Evolutionary conservation across 768 basidiomycete genomes (phyloP), one percentile per base, ranked within the genome.

Genomic region (Tricholoma saponaceum): DNA sequence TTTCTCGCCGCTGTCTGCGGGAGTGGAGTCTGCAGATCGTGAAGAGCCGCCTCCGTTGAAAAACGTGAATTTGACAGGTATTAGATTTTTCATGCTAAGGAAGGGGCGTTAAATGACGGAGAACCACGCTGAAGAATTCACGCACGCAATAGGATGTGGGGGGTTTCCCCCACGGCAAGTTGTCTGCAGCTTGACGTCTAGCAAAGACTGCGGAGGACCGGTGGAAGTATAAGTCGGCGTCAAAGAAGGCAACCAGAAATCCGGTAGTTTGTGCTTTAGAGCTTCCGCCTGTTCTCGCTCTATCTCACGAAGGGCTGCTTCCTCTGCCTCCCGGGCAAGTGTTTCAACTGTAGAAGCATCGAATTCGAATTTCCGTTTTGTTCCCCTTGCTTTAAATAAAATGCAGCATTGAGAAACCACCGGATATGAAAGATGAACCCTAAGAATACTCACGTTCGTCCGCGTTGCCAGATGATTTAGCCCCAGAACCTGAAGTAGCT

Each of bases 241-340:
- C 23, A 98, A 74, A 0, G 91, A 94, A 2, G 95, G 95, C 37
- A 99, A 78, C 97, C 97, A 99, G 69, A 97, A 99, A 65, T 97
- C 95, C 2, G 97, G 95, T 2, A 98, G 81, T 70, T 98, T 97
- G 58, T 84, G 82, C 58, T 88, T 90, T 56, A 96, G 74, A 3
- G 88, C 82, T 60, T 94, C 93, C 0, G 89, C 87, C 62, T 92
- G 90, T 69, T 97, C 94, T 32, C 80, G 79, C 67, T 94, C 91
- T 49, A 98, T 92, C 64, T 87, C 76, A 30, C 80, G 79, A 51
- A 95, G 74, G 0, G 97, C 97, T 18, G 85, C 87, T 58, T 95
- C 92, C 67, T 98, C 95, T 0, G 94, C 95, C 67, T 92, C 90
- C 23, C 77, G 77, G 28, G 89, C 82, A 22, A 93, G 79, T 32